Base-by-base conservation (phyloP, 176 grass and related monocot species). In the Carex scoparia region DNA sequence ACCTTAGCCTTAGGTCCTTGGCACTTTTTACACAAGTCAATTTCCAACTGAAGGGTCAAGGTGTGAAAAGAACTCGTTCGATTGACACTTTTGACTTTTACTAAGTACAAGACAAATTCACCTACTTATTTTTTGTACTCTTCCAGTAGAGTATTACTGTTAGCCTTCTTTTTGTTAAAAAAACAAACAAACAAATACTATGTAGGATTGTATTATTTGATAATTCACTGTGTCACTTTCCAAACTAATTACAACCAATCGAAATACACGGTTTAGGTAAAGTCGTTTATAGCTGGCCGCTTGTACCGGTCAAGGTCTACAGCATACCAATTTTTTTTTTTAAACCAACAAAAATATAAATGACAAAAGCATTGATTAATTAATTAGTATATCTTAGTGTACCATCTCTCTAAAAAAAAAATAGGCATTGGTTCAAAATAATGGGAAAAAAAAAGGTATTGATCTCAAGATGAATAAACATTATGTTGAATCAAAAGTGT, bases 1-100 rank as follows among this genome's bases (percentile, higher is more conserved):
- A 64, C 32, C 13, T 23, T 14, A 23, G 23, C 23, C 23, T 23
- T 23, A 23, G 23, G 23, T 23, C 32, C 13, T 23, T 14, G 4
- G 54, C 13, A 51, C 46, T 54, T 83, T 82, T 54, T 49, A 30
- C 44, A 46, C 6, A 51, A 48, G 62, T 83, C 81, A 69, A 79
- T 79, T 79, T 57, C 28, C 7, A 58, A 4, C 7, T 7, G 28
- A 79, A 32, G 53, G 10, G 49, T 78, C 28, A 78, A 16, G 27
- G 51, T 35, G 2, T 35, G 74, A 79, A 79, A 58, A 57, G 4
- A 58, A 27, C 74, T 28, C 28, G 55, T 58, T 79, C 28, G 58
- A 79, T 79, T 79, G 51, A 79, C 74, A 79, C 74, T 58, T 77
- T 56, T 58, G 74, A 79, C 51, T 57, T 58, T 32, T 7, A 77